Evolutionary conservation across 192 early-diverging fungal genomes (phyloP).

Genomic region (Lunasporangiospora selenospora): DNA sequence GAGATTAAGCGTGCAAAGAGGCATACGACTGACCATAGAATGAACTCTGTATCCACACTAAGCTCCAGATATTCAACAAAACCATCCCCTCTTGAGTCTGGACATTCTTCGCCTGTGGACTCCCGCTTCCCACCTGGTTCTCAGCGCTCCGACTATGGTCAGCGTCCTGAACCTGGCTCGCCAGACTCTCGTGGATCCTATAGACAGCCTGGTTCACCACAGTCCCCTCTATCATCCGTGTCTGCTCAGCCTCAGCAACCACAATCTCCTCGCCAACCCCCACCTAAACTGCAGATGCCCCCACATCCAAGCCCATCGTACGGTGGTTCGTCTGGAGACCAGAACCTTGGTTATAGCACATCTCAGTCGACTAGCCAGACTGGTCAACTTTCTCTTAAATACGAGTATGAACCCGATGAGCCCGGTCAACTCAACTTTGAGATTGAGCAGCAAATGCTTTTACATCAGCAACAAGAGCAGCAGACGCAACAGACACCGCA

Average conservation of each 20-base stretch:
- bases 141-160: conserved; percentile 13
- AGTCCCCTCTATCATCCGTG: conserved; percentile 15
- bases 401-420: conserved; percentile 38
- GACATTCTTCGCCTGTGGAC: conserved; percentile 38
- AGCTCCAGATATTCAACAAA: conserved; percentile 24
- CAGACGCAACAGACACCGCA: conserved; percentile 31
- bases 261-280: conserved; percentile 30
- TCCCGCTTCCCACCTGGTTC: conserved; percentile 37
- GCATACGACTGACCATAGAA: conserved; percentile 45
- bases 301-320: conserved; percentile 32
- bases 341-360: conserved; percentile 51
- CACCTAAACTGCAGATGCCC: conserved; percentile 45
- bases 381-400: conserved; percentile 48
- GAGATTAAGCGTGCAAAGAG: conserved; percentile 76
- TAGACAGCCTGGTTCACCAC: conserved; percentile 32
- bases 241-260: conserved; percentile 24
- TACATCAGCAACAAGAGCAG: conserved; percentile 29
- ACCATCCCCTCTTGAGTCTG: conserved; percentile 17
- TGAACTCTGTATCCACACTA: conserved; percentile 28
- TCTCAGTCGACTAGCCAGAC: conserved; percentile 52
- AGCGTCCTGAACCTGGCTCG: conserved; percentile 34
- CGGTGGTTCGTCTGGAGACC: conserved; percentile 25
- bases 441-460: conserved; percentile 57
- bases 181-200: conserved; percentile 40
- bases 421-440: conserved; percentile 35